phyloP scores from a whole-genome alignment of 495 filamentous ascomycete genomes.

The Penicillium crystallinum region DNA sequence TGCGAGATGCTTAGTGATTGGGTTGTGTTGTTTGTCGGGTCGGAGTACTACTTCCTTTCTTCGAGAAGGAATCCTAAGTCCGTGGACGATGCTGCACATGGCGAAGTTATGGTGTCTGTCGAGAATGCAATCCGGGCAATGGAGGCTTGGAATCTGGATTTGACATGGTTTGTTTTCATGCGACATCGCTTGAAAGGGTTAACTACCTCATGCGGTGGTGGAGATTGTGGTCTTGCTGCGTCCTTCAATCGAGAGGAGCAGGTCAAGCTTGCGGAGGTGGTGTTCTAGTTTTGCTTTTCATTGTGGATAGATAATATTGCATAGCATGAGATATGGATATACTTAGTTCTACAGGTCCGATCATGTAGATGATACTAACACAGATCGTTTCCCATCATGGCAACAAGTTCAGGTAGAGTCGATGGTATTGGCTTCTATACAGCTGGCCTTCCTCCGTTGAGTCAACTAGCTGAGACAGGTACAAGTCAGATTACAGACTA shows the following conservation, averaged over 20 bases:
- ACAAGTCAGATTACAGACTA: no score
- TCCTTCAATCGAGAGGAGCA: slow-evolving; percentile 4
- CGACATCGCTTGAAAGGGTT: slow-evolving; percentile 6
- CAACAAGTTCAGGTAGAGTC: not conserved
- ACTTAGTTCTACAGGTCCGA: not conserved
- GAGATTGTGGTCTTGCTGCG: not conserved
- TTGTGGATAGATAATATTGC: not conserved
- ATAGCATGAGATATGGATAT: not conserved
- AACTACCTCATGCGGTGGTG: not conserved
- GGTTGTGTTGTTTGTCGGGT: slow-evolving; percentile 35
- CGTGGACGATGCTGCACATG: not conserved
- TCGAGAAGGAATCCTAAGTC: not conserved
- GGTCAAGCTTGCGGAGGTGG: slow-evolving; percentile 27
- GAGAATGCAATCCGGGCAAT: slow-evolving; percentile 36
- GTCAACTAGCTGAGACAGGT: no score
- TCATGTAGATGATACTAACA: not conserved
- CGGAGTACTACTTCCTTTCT: slow-evolving; percentile 28
- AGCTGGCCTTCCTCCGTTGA: no score
- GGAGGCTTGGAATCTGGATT: slow-evolving; percentile 43
- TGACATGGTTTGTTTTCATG: slow-evolving; percentile 43
- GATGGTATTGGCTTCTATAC: no score
- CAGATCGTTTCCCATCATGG: not conserved
- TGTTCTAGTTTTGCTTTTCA: slow-evolving; percentile 19
- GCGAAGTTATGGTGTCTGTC: slow-evolving; percentile 7
- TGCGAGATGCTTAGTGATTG: slow-evolving; percentile 36